Evolutionary conservation across 2,329 filamentous ascomycete species (phyloP), one percentile per base, ranked within the genome.

Genomic region (Neobulgaria alba): DNA sequence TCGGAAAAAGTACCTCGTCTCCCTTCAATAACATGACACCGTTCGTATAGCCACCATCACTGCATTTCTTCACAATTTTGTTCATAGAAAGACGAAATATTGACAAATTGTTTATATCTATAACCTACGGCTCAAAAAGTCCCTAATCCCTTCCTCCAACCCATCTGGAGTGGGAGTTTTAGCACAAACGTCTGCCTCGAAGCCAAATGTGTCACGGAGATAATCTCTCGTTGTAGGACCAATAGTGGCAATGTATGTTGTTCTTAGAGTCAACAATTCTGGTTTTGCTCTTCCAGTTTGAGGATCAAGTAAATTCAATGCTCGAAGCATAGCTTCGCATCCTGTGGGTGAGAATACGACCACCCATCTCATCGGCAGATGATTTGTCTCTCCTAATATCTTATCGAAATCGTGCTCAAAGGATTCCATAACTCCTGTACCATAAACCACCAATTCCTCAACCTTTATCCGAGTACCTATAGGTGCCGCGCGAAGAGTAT

Each of bases 201-300:
- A 82, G 1, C 65, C 74, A 59, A 87, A 86, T 1, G 68, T 71
- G 15, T 69, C 66, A 12, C 67, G 59, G 33, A 98, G 64, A 63
- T 86, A 79, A 51, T 88, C 79, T 48, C 81, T 73, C 9, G 92
- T 98, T 14, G 92, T 98, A 10, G 92, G 90, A 1, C 92, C 92
- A 61, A 98, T 98, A 0, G 89, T 93, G 10, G 82, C 86, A 46
- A 96, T 69, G 47, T 75, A 78, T 1, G 79, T 82, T 37, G 61
- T 69, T 8, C 63, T 64, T 19, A 23, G 14, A 15, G n/a, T 15
- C 16, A 10, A 14, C 26, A 14, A 21, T 16, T 15, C 30, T 3
- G 15, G 23, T 23, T 55, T 55, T 15, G 58, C 63, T 52, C 59
- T 68, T 15, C 65, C 64, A 1, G 66, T 71, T 14, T 58, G 56